These are phyloP conservation scores for Ganoderma boninense DNA, from an alignment of 1,284 basidiomycete genomes.

Conservation along the genomic window DNA sequence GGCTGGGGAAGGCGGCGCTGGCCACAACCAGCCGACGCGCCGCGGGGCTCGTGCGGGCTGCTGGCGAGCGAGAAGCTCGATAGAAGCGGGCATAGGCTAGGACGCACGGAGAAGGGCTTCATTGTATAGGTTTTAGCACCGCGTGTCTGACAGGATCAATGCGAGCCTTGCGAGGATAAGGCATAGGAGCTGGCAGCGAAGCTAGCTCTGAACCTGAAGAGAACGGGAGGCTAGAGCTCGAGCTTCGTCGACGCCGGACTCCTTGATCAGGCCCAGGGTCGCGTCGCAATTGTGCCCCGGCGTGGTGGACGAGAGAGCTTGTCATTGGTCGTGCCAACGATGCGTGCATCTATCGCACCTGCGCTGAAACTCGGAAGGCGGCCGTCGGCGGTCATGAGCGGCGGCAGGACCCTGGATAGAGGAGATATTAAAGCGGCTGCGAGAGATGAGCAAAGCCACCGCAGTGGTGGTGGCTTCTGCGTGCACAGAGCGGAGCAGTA, in stretches of 20 bases:
- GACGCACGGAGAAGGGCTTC: neutral
- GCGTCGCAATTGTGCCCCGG: neutral
- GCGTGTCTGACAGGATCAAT: constrained; percentile 8
- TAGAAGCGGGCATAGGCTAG: neutral
- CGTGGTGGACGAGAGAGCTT: neutral
- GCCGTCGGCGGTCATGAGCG: constrained; percentile 3
- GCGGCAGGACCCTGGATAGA: constrained; percentile 4
- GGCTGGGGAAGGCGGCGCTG: neutral
- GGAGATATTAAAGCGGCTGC: constrained; percentile 1
- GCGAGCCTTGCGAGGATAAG: neutral
- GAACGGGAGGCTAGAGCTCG: constrained; percentile 1
- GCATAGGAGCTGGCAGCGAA: neutral
- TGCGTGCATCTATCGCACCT: neutral
- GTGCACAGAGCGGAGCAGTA: neutral
- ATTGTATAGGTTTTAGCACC: neutral
- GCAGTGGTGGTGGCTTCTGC: constrained; percentile 1
- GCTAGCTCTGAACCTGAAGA: neutral
- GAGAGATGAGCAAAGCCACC: neutral
- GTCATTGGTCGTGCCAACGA: constrained; percentile 6
- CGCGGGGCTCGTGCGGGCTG: neutral
- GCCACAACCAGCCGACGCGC: too few species aligned
- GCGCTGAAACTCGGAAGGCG: neutral
- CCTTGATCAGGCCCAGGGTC: neutral
- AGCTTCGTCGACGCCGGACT: neutral
- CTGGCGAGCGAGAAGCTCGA: constrained; percentile 2